Evolutionary conservation across 2,329 filamentous ascomycete genomes (phyloP).

Genomic region (Hypoxylon sp.): DNA sequence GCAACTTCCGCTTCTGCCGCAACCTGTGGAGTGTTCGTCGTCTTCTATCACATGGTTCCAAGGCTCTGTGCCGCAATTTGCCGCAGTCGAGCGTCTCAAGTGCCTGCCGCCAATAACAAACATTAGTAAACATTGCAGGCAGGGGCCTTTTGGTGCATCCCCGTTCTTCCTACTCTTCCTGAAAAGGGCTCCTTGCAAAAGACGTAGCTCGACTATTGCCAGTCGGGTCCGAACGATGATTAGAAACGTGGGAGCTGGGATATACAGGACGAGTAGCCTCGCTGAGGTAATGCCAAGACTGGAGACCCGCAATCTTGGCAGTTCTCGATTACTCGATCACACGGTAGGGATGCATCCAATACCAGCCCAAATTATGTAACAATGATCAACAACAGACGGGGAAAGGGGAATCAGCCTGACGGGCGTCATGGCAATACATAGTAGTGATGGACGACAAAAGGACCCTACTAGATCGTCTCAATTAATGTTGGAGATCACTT

Average conservation of each 20-base stretch:
- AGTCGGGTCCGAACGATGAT: neutral
- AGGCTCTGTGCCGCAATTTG: constrained; percentile 6
- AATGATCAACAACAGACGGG: neutral
- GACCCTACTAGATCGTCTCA: neutral
- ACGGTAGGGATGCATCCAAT: constrained; percentile 1
- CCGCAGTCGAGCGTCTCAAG: constrained; percentile 3
- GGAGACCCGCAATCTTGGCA: neutral
- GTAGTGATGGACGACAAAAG: neutral
- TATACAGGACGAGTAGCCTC: constrained; percentile 2
- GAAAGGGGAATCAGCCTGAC: neutral
- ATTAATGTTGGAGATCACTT: neutral
- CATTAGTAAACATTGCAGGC: neutral
- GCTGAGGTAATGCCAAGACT: constrained; percentile 5
- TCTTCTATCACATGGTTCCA: constrained; percentile 3
- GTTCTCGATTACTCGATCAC: neutral
- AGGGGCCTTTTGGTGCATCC: neutral
- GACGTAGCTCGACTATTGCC: neutral
- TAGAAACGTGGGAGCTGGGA: constrained; percentile 4
- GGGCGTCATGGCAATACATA: neutral
- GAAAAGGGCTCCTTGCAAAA: neutral
- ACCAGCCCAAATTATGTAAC: neutral
- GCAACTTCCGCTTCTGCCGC: constrained; percentile 2
- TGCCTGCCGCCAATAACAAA: constrained; percentile 2
- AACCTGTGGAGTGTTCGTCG: neutral
- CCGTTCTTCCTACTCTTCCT: neutral